Evolutionary conservation across 352 stramenopile species (phyloP).

Genomic region (Blastocystis sp.): DNA sequence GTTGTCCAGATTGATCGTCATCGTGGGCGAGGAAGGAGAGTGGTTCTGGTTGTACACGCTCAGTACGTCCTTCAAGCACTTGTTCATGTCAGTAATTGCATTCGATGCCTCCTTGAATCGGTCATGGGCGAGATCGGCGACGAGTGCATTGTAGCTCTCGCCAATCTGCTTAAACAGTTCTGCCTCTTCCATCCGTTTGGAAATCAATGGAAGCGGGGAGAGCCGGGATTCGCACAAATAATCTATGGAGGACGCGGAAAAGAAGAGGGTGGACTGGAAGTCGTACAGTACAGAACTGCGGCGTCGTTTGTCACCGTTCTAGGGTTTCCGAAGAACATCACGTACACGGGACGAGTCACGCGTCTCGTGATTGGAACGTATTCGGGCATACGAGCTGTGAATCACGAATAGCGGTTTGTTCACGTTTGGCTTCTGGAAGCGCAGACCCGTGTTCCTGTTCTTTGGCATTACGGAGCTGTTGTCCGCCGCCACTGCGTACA

Average conservation of each 20-base stretch:
- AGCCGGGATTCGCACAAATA: background rate
- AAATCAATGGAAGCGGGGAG: background rate
- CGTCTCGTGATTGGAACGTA: constrained; percentile 53
- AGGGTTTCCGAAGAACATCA: constrained; percentile 53
- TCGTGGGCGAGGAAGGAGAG: background rate
- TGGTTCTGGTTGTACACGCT: constrained; percentile 9
- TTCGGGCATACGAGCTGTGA: background rate
- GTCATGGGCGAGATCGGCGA: background rate
- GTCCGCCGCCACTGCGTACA: constrained; percentile 10
- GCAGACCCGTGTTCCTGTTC: constrained; percentile 1
- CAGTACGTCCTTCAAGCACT: background rate
- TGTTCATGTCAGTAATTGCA: background rate
- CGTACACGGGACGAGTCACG: background rate
- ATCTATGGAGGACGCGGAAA: constrained; percentile 6
- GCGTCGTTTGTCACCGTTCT: background rate
- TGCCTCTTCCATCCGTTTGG: background rate
- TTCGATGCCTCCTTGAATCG: background rate
- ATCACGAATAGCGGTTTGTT: constrained; percentile 23
- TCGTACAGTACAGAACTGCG: background rate
- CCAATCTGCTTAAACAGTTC: constrained; percentile 6
- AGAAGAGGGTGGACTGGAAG: constrained; percentile 27
- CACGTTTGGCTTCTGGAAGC: constrained; percentile 51
- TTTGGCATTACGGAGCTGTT: constrained; percentile 32
- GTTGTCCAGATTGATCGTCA: constrained; percentile 36
- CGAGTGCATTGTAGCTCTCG: background rate